These are phyloP conservation scores for Brasilioporus rufonigricans DNA, from an alignment of 768 basidiomycete species.

Conservation along the genomic window DNA sequence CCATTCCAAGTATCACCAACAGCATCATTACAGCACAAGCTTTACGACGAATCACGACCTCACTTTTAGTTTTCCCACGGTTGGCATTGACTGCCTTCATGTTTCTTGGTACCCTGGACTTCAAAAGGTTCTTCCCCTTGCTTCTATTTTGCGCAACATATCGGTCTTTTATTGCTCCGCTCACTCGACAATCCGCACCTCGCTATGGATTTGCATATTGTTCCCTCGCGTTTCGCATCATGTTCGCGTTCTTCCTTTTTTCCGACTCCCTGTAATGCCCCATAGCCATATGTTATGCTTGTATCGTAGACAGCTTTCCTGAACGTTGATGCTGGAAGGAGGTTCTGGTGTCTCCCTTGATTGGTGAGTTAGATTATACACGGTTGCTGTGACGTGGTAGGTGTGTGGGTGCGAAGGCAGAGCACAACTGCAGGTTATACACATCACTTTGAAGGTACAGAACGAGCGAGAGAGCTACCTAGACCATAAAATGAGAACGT, in stretches of 20 bases:
- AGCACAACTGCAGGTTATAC: neutral
- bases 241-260: constrained; percentile 8
- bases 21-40: constrained; percentile 4
- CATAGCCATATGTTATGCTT: constrained; percentile 21
- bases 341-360: neutral
- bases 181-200: constrained; percentile 13
- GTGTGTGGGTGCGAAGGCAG: too few species aligned
- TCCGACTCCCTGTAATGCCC: constrained; percentile 22
- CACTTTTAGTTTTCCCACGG: neutral
- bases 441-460: too few species aligned
- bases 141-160: constrained; percentile 18
- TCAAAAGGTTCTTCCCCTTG: constrained; percentile 3
- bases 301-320: constrained; percentile 27
- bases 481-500: too few species aligned
- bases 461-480: too few species aligned
- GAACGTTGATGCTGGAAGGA: constrained; percentile 7
- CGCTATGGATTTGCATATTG: constrained; percentile 30
- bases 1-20: neutral
- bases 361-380: neutral
- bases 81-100: constrained; percentile 31
- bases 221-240: constrained; percentile 15
- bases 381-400: neutral
- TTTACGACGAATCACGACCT: constrained; percentile 21
- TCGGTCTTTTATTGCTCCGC: constrained; percentile 16
- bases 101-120: constrained; percentile 28